Evolutionary conservation across 2,329 filamentous ascomycete genomes (phyloP), one percentile per base, ranked within the genome.

Genomic region (Hypomyces rosellus): DNA sequence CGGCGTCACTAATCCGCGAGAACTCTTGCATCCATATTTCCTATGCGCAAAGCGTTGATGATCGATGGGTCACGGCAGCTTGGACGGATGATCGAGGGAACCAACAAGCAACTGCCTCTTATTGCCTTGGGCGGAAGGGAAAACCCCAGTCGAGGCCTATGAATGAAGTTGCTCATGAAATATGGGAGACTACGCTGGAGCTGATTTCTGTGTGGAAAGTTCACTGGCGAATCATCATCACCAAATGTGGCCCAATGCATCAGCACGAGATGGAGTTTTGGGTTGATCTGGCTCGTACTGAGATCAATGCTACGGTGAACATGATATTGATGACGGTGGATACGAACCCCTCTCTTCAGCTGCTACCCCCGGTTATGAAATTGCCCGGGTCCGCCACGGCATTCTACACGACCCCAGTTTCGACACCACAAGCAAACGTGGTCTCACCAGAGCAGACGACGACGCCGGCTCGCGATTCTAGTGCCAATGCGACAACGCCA

Each of bases 51-150:
- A 91, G 87, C 60, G 74, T 84, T 11, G 87, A 92, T 63, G 81
- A 85, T 16, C 74, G 84, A 8, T 95, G 89, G 89, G 71, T 93
- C 36, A 85, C 84, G 12, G 86, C 82, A 5, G 85, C 86, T 1
- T 95, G 89, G 89, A 88, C 85, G 1, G 88, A 95, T 62, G 88
- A 83, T 57, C 79, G 80, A 22, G 89, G 89, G 2, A 81, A 80
- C 52, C 81, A 86, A 54, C 86, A 91, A 63, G 81, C 84, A 57
- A 87, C 79, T 14, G 79, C 83, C 1, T 85, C 86, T 0, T 92
- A 90, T 65, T 88, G 85, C 59, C 70, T 92, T 41, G 74, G 81
- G 14, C 73, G 84, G 54, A 76, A 81, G 67, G 73, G 77, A 57
- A 72, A 76, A 49, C 64, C 72, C 1, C 62, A 77, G 3, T 71